Base-by-base conservation (phyloP, 164 flowering plant genomes). In the Buxus sempervirens region DNA sequence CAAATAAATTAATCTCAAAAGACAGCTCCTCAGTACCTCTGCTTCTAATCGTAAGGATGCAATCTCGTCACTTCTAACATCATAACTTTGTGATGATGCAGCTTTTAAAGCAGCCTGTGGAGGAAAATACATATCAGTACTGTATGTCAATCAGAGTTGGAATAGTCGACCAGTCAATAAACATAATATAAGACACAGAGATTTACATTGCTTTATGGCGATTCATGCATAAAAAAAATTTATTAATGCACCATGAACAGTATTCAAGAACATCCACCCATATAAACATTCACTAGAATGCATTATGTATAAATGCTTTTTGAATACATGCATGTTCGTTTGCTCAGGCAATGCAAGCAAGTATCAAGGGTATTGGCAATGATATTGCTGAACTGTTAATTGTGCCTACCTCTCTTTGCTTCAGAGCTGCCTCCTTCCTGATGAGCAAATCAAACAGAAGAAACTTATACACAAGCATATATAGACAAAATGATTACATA, bases 351-450 rank as follows among this genome's bases (percentile, higher is more conserved):
- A 15, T 45, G 51, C 1, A 1, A 45, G 51, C 18, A 15, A 45
- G 51, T 21, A 9, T 5, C 15, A 60, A 36, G 41, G 22, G 36
- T 42, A n/a, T 54, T 74, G 53, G 13, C 27, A 56, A 38, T 28
- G 41, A 20, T 57, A 73, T 16, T 23, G 21, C 48, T 16, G 54
- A 27, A 27, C 28, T 48, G 0, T 6, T 25, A 56, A 18, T 23
- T 15, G 48, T 60, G 78, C 80, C 45, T 66, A 93, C 98, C 96
- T 90, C 96, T 49, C 93, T 85, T 81, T 85, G 90, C 68, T 85
- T 95, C 79, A 89, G 73, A 9, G 91, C 88, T 54, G 93, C 93
- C 78, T 89, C 98, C 80, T 90, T 90, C 78, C 98, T 92, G 86
- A 54, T 79, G 58, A 68, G 42, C 57, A 25, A 68, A 74, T 72